Evolutionary conservation across 2,329 filamentous ascomycete genomes (phyloP), one percentile per base, ranked within the genome.

Genomic region (Aspergillus costaricaensis): DNA sequence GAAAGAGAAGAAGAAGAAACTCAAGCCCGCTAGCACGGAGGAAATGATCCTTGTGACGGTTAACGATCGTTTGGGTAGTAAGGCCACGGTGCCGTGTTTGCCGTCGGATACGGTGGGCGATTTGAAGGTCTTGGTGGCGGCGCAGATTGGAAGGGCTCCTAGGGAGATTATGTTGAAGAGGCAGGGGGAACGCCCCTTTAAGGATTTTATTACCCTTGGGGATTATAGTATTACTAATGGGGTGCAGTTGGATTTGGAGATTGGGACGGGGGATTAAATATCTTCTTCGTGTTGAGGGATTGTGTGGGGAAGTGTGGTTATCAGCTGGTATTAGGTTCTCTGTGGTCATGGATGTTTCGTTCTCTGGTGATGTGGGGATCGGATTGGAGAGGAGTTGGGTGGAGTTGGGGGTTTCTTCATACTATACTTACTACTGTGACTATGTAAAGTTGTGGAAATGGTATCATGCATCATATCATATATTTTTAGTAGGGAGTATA

Each of bases 161-260:
- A 91, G 94, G 72, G 92, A 97, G 79, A 96, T 98, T 65, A 83
- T 97, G 79, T 78, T 98, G 61, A 95, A 96, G 82, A 83, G 94
- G 67, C 94, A 98, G 78, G 91, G 93, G 12, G 92, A 97, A 79
- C 80, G 93, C 65, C 93, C 94, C 23, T 97, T 98, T 76, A 97
- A 96, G 81, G 93, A 98, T 73, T 86, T 89, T 68, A 83, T 97
- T 62, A 93, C 88, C 36, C 77, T 97, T 68, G 91, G 91, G 71
- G 94, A 98, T 79, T 98, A 97, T 77, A 92, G 91, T n/a, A 88
- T 98, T 59, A 92, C 89, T 69, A 95, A 95, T 77, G 94, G 94
- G 9, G 92, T 96, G 52, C 80, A 82, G 65, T 72, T 82, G 71
- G 80, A 82, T 70, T 69, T 82, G 74, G 79, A 82, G 67, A 78